These are phyloP conservation scores for Claviceps monticola DNA, from an alignment of 2,329 filamentous ascomycete genomes.

Conservation along the genomic window DNA sequence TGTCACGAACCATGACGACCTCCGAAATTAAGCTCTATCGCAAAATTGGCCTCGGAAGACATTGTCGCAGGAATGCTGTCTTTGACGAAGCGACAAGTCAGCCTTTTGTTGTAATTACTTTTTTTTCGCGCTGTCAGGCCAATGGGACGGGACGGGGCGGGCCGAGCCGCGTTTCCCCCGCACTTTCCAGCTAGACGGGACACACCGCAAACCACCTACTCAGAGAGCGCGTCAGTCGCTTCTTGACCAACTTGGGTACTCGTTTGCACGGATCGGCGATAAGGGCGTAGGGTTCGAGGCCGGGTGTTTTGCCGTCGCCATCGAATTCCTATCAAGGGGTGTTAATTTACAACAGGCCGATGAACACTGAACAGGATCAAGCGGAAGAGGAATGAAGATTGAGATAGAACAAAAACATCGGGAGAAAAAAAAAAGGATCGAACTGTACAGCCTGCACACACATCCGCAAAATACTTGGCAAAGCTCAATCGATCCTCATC, in stretches of 20 bases:
- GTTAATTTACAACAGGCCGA: background rate
- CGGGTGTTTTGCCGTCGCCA: slow-evolving; percentile 6
- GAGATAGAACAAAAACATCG: no score
- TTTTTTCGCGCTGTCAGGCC: background rate
- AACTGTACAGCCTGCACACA: background rate
- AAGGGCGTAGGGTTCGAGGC: slow-evolving; percentile 6
- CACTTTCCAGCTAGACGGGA: no score
- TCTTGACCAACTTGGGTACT: slow-evolving; percentile 4
- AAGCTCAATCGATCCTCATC: slow-evolving; percentile 5
- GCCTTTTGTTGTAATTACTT: background rate
- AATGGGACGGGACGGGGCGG: no score
- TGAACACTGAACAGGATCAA: background rate
- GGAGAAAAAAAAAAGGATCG: background rate
- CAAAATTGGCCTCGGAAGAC: slow-evolving; percentile 6
- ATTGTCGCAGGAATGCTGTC: slow-evolving; percentile 4
- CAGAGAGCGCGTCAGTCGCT: slow-evolving; percentile 6
- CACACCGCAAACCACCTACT: background rate
- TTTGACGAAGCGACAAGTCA: background rate
- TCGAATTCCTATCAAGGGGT: slow-evolving; percentile 4
- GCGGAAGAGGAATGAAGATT: background rate
- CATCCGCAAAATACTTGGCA: slow-evolving; percentile 6
- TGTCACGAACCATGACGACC: background rate
- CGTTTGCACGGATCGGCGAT: slow-evolving; percentile 6
- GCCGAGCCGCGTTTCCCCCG: no score
- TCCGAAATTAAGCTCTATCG: slow-evolving; percentile 5